These are phyloP conservation scores for Leccinum pellstonianum DNA, from an alignment of 768 basidiomycete species.

Conservation along the genomic window DNA sequence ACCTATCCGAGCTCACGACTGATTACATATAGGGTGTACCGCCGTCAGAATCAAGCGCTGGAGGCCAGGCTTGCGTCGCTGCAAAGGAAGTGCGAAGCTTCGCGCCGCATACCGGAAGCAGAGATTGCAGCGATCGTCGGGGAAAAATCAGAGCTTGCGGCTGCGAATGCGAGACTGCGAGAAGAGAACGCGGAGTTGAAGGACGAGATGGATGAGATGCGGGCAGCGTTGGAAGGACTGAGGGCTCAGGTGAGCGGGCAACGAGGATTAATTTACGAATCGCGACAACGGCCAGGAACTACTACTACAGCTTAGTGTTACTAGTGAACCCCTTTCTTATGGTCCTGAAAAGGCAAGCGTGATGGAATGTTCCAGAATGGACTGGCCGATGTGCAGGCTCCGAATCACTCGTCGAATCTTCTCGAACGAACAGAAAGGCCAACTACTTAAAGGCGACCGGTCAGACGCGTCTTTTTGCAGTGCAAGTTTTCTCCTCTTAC, in stretches of 20 bases:
- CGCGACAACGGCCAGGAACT: slow-evolving; percentile 41
- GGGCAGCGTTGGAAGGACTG: slow-evolving; percentile 67
- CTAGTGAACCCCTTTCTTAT: neutral
- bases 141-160: slow-evolving; percentile 46
- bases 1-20: slow-evolving; percentile 1
- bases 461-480: slow-evolving; percentile 18
- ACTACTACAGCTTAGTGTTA: neutral
- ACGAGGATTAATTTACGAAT: slow-evolving; percentile 44
- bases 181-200: slow-evolving; percentile 57
- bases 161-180: slow-evolving; percentile 51
- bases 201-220: slow-evolving; percentile 64
- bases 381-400: slow-evolving; percentile 7
- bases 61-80: slow-evolving; percentile 53
- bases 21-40: slow-evolving; percentile 47
- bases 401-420: slow-evolving; percentile 39
- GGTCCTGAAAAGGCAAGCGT: slow-evolving; percentile 28
- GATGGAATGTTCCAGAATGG: slow-evolving; percentile 38
- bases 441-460: slow-evolving; percentile 38
- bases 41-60: slow-evolving; percentile 60
- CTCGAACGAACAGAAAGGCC: slow-evolving; percentile 37
- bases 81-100: slow-evolving; percentile 42
- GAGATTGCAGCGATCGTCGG: slow-evolving; percentile 46
- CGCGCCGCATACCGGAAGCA: slow-evolving; percentile 34
- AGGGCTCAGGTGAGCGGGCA: slow-evolving; percentile 54
- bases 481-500: slow-evolving; percentile 3